Base-by-base conservation (phyloP, 495 filamentous ascomycete genomes). In the Aspergillus avenaceus region DNA sequence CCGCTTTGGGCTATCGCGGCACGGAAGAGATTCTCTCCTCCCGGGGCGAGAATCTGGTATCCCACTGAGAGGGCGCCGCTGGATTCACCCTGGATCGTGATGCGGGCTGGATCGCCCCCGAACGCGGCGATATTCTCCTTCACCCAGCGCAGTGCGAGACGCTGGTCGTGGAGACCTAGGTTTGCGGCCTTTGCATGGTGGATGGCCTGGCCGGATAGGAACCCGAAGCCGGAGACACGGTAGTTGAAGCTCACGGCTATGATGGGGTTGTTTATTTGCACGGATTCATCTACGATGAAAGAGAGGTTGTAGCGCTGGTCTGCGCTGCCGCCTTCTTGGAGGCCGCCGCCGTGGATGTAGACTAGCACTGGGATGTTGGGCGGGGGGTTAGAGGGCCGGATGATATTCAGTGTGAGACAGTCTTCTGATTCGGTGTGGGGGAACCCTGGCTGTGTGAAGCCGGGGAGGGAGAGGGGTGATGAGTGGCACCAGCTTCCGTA, bases 21-120 rank as follows among this genome's bases (percentile, higher is more conserved):
- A 19, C 73, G 74, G 62, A 82, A 83, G 32, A 82, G 69, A 0
- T 63, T 51, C 40, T 81, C 78, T 41, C 63, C 63, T 1, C 59
- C 66, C 41, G 77, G 77, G 2, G 74, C 67, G 3, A 71, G 50
- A 4, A 81, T 51, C n/a, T 82, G 80, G 2, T 56, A 51, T 2
- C 68, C 73, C 5, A 82, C 69, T 28, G 66, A 72, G 11, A 68
- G 57, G 12, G 67, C 77, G 6, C 81, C 80, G 1, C 77, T 75
- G 18, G 76, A 82, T 58, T 85, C 80, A 42, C 82, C 84, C 71
- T 79, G 81, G 49, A 85, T 80, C 27, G 80, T 84, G 11, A 85
- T 80, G 63, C 40, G 31, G 6, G 8, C 12, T 0, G 53, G 53
- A 29, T 56, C 53, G n/a, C 53, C 53, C 3, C 53, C 27, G 52